Base-by-base conservation (phyloP, 2,329 filamentous ascomycete genomes). In the Fonsecaea pugnacius region DNA sequence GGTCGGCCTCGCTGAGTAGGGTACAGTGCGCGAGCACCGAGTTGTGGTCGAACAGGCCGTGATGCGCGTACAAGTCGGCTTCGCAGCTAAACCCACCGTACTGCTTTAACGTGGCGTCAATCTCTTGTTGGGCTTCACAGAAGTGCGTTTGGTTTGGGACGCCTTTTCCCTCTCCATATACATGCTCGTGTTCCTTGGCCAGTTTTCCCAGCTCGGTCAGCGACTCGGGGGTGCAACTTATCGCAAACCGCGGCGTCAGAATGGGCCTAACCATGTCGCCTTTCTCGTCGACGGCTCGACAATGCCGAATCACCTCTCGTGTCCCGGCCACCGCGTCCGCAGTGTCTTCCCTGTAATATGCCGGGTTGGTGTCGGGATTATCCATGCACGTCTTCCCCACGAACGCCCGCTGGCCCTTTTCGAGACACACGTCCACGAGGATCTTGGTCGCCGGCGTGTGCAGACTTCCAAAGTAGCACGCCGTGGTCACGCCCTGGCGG, bases 371-470 rank as follows among this genome's bases (percentile, higher is more conserved):
- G 24, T 53, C 27, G 9, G 58, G 18, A n/a, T 83, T 78, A 65
- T 84, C 79, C 84, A 87, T 87, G 75, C 86, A 86, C 75, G 84
- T 86, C 72, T 88, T 88, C 1, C 86, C 86, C 0, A 88, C 80
- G 16, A 88, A 78, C 0, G 85, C 85, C 12, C 86, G 78, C 75
- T 88, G 86, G 8, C 85, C 84, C 67, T 79, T 79, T 4, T 74
- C 70, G 1, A 82, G 71, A 66, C 85, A 87, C 0, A 79, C 75
- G 18, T 87, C 81, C 1, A 84, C 85, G 5, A 89, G 78, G 24
- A 85, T 81, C 48, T 80, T 79, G 1, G 86, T 88, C 0, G 85
- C 85, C 51, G 81, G 79, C 10, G 78, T 80, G 70, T 88, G 86
- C 35, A 81, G 76, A 1, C 83, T 85, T 38, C 80, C 81, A 70